A percentile compares a stretch with the other conserved stretches of the same genome.
Evolutionary conservation across 768 basidiomycete genomes (phyloP).

Genomic region (Pleurotus platypus): DNA sequence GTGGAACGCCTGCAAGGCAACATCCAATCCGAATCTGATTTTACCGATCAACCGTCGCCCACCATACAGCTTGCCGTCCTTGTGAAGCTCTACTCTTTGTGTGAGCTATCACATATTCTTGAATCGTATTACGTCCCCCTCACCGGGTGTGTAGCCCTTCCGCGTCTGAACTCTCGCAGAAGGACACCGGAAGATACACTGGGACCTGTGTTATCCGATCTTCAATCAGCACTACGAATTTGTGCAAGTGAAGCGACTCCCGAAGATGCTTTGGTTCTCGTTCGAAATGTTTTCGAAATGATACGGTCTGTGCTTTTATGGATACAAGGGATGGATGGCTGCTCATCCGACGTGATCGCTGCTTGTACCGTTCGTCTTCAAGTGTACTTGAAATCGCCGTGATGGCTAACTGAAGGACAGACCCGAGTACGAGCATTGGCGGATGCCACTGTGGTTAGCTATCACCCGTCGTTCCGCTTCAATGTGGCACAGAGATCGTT

Average conservation of each 20-base stretch:
- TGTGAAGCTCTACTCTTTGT: conserved; percentile 33
- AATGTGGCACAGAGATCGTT: conserved; percentile 46
- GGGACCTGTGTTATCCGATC: conserved; percentile 33
- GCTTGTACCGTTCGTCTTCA: conserved; percentile 24
- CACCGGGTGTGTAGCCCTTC: conserved; percentile 31
- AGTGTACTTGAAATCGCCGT: neutral
- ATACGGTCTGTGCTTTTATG: conserved; percentile 23
- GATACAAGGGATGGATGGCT: conserved; percentile 18
- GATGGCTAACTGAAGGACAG: conserved; percentile 14
- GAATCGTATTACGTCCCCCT: neutral
- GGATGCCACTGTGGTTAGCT: conserved; percentile 30
- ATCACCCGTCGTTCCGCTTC: conserved; percentile 34
- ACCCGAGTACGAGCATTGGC: conserved; percentile 24
- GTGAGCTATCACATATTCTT: conserved; percentile 21
- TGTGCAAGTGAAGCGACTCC: conserved; percentile 19
- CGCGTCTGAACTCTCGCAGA: conserved; percentile 38
- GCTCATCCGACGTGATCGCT: conserved; percentile 18
- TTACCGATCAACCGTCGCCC: conserved; percentile 21
- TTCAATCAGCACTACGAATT: conserved; percentile 26
- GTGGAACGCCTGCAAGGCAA: conserved; percentile 31
- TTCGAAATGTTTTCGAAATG: conserved; percentile 25
- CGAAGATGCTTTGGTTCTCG: conserved; percentile 29
- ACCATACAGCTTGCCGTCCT: conserved; percentile 31
- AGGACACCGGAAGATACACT: conserved; percentile 40
- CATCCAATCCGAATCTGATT: conserved; percentile 9